Evolutionary conservation across 2,329 filamentous ascomycete species (phyloP), one percentile per base, ranked within the genome.

Genomic region (Diplodia corticola): DNA sequence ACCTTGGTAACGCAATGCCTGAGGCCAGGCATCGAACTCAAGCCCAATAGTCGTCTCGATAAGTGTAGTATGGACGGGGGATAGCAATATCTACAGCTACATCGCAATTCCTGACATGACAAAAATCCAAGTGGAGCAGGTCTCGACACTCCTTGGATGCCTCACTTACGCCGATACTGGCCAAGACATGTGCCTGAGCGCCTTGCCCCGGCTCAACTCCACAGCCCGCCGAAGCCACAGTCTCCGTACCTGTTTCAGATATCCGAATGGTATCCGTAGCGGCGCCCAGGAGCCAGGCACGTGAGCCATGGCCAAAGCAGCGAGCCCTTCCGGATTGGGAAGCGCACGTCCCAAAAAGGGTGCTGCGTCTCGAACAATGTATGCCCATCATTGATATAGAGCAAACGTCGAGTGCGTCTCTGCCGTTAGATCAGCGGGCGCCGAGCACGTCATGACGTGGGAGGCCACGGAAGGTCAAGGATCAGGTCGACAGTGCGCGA

Each of bases 71-170:
- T 35, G 15, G 9, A 10, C 57, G n/a, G 12, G 12, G 44, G 57
- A 35, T 49, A 46, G 15, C 9, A 9, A 24, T 35, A 49, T 22
- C 4, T 46, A 49, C 37, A 35, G 13, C 40, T 30, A 20, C 57
- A 2, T 49, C 26, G 33, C 20, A 60, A 49, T 60, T 49, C 49
- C 40, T 49, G 9, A 24, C 13, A 61, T 61, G 26, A 4, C 57
- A 49, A 61, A 61, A 49, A 61, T n/a, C 57, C 57, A 61, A 61
- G 57, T 44, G 57, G 49, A 22, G 57, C 40, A 24, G 40, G 44
- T 28, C 57, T 46, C 33, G 37, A 46, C n/a, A 30, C 35, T 26
- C 24, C 22, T 28, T 35, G 37, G 37, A 46, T 46, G 37, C 54
- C 26, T 33, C n/a, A 57, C 12, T 26, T 17, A 57, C 57, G 37